Percentiles rank a stretch among this genome's conserved stretches.
Evolutionary conservation across 306 rosid genomes (phyloP).

Genomic region (Aeschynomene evenia): DNA sequence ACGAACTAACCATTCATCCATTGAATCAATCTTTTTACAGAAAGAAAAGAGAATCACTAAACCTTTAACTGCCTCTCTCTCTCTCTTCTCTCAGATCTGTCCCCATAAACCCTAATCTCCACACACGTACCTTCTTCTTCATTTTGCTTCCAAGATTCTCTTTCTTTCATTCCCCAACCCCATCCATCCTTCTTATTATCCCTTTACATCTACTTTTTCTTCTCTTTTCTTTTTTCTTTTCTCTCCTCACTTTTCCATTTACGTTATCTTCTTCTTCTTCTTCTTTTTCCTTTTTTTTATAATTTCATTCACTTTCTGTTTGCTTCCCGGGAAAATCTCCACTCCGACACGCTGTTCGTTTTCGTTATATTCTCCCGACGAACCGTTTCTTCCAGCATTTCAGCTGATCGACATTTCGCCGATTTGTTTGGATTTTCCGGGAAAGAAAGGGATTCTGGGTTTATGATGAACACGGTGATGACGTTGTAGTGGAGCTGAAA

Average conservation of each 20-base stretch:
- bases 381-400: conserved; percentile 9
- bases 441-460: conserved; percentile 6
- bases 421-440: conserved; percentile 15
- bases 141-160: conserved; percentile 32
- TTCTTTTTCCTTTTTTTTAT: no score
- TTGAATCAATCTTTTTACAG: neutral
- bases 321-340: conserved; percentile 31
- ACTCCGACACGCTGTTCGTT: neutral
- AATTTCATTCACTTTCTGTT: neutral
- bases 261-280: neutral
- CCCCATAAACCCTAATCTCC: neutral
- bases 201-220: neutral
- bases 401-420: neutral
- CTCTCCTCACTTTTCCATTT: neutral
- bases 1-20: neutral
- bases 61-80: neutral
- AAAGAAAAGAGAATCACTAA: neutral
- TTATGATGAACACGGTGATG: conserved; percentile 16
- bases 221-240: conserved; percentile 5
- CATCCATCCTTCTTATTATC: neutral
- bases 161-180: conserved; percentile 1
- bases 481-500: conserved; percentile 11
- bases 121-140: neutral
- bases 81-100: neutral
- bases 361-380: no score